Base-by-base conservation (phyloP, 2,329 filamentous ascomycete genomes). In the Penicillium sp. region DNA sequence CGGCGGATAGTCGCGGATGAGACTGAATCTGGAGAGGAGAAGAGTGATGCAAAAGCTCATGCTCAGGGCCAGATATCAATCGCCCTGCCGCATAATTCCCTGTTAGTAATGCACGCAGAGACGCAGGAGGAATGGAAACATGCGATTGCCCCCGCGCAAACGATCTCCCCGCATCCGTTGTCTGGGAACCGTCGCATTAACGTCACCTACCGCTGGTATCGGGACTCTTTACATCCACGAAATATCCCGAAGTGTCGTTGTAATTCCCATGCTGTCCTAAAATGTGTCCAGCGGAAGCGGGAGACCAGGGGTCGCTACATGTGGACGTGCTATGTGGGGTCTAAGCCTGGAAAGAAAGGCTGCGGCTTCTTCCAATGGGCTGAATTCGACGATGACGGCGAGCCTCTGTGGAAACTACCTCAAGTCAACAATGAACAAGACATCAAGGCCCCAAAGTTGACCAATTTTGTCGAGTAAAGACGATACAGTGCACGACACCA, bases 41-140 rank as follows among this genome's bases (percentile, higher is more conserved):
- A 26, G 13, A 26, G 45, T 7, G 30, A 63, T 56, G 54, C 64
- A 11, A 71, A 72, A 13, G 81, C 85, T 1, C 90, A 95, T 66
- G 83, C 85, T 0, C 87, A 91, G 71, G 94, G 93, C 4, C 93
- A 97, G 73, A 94, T 98, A 62, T 88, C 92, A 1, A 95, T 98
- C 48, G 92, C 97, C 69, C 86, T 98, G 0, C 94, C 94, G 0
- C 95, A 98, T 76, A 98, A 98, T 75, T 96, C 92, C 0, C 84
- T 98, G 0, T 84, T 99, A 0, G 84, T 98, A 9, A 98, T 99
- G 95, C 93, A 98, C 72, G 93, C 94, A 0, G 92, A 96, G 73
- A 98, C 97, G 92, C 94, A 98, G 73, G 94, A 98, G 73, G 90
- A 91, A 73, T 98, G 93, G 93, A 98, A 97, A 76, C 95, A 99